phyloP scores from a whole-genome alignment of 108 stramenopile genomes.

The Pseudonitzschia delicatissima region DNA sequence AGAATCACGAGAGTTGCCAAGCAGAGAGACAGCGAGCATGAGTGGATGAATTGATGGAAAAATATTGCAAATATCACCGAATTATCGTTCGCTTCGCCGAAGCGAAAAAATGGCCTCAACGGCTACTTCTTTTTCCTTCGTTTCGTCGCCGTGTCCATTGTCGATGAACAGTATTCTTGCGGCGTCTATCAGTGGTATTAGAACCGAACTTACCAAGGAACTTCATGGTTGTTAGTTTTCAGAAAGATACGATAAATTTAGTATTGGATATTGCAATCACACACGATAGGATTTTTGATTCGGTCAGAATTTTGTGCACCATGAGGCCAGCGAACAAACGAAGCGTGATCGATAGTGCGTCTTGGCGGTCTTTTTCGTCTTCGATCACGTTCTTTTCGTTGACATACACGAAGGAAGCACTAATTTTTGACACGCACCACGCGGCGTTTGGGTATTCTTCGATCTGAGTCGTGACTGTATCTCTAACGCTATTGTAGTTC shows the following conservation, averaged over 20 bases:
- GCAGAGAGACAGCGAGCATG: no score
- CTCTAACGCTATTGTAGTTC: not conserved
- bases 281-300: not conserved
- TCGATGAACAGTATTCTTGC: no score
- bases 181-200: no score
- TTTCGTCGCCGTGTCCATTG: no score
- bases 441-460: not conserved
- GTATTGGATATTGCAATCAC: not conserved
- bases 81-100: not conserved
- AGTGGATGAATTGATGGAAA: not conserved
- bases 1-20: no score
- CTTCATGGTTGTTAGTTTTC: slow-evolving; percentile 11
- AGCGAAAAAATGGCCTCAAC: not conserved
- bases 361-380: not conserved
- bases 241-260: not conserved
- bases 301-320: not conserved
- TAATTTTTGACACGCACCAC: no score
- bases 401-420: no score
- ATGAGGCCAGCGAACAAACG: no score
- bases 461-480: not conserved
- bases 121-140: no score
- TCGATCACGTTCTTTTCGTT: no score
- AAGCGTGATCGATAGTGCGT: no score
- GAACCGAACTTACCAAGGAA: slow-evolving; percentile 26
- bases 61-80: not conserved